A percentile compares a stretch with the other conserved stretches of the same genome.
phyloP scores from a whole-genome alignment of 805 yeast species.

The Candida qinlingensis region DNA sequence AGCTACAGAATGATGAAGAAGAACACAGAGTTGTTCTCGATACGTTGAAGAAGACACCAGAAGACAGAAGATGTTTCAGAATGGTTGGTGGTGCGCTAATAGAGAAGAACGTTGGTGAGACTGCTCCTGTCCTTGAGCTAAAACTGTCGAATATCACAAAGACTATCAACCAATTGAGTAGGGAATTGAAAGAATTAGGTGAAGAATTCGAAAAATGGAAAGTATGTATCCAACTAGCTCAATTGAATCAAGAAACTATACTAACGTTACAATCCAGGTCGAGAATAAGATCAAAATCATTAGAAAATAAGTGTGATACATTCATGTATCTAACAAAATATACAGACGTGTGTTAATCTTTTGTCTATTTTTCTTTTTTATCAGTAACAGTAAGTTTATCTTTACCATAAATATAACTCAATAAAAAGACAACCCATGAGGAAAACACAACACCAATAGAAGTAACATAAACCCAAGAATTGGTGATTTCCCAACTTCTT shows the following conservation, averaged over 20 bases:
- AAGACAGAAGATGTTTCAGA: slow-evolving; percentile 74
- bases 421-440: slow-evolving; percentile 77
- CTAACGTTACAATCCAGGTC: slow-evolving; percentile 5
- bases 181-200: slow-evolving; percentile 29
- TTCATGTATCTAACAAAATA: not conserved
- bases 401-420: slow-evolving; percentile 40
- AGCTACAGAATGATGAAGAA: slow-evolving; percentile 43
- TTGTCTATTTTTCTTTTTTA: slow-evolving; percentile 19
- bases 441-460: slow-evolving; percentile 62
- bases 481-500: slow-evolving; percentile 88
- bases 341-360: no score
- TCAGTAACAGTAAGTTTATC: slow-evolving; percentile 12
- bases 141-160: slow-evolving; percentile 45
- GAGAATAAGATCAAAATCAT: slow-evolving; percentile 15
- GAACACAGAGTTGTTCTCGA: slow-evolving; percentile 50
- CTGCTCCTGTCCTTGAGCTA: slow-evolving; percentile 52
- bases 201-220: slow-evolving; percentile 42
- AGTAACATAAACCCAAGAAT: slow-evolving; percentile 86
- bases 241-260: not conserved
- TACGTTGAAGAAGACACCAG: slow-evolving; percentile 47
- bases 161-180: slow-evolving; percentile 29
- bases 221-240: slow-evolving; percentile 1
- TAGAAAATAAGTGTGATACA: slow-evolving; percentile 5
- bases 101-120: slow-evolving; percentile 77
- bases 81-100: slow-evolving; percentile 93